These are phyloP conservation scores for Biscogniauxia sp. DNA, from an alignment of 2,329 filamentous ascomycete genomes.

Conservation along the genomic window DNA sequence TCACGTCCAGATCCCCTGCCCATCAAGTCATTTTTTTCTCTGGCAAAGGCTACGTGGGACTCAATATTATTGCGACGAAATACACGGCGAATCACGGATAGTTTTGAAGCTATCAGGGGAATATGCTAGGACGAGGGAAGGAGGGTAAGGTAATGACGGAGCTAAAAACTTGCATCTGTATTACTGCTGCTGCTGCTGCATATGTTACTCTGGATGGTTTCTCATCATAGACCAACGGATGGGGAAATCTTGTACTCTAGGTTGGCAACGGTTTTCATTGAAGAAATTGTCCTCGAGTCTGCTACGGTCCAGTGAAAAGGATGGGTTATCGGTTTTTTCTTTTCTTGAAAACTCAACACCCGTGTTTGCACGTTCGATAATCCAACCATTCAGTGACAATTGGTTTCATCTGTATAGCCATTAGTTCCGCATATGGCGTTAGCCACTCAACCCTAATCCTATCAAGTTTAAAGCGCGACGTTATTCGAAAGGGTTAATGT, in stretches of 20 bases:
- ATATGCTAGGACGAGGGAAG: slow-evolving; percentile 18
- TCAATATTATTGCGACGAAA: slow-evolving; percentile 10
- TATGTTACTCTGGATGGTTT: slow-evolving; percentile 28
- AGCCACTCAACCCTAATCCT: too few species aligned
- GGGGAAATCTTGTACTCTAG: slow-evolving; percentile 33
- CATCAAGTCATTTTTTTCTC: slow-evolving; percentile 9
- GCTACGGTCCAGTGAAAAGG: not conserved
- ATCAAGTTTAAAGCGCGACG: too few species aligned
- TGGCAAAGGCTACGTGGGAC: slow-evolving; percentile 13
- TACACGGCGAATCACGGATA: slow-evolving; percentile 2
- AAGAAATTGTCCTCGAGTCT: slow-evolving; percentile 5
- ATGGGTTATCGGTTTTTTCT: not conserved
- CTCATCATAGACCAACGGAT: slow-evolving; percentile 32
- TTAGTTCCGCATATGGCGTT: too few species aligned
- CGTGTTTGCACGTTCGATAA: not conserved
- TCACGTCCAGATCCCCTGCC: slow-evolving; percentile 14
- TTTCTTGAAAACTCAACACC: not conserved
- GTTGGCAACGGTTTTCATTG: slow-evolving; percentile 32
- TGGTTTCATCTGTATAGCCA: too few species aligned
- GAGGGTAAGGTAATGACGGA: slow-evolving; percentile 27
- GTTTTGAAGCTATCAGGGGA: slow-evolving; percentile 16
- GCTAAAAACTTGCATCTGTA: slow-evolving; percentile 29
- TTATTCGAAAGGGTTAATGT: too few species aligned
- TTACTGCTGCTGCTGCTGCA: slow-evolving; percentile 33
- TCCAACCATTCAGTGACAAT: not conserved